A percentile compares a stretch with the other conserved stretches of the same genome.
phyloP scores from a whole-genome alignment of 2,329 filamentous ascomycete genomes.

The Fusarium falciforme region DNA sequence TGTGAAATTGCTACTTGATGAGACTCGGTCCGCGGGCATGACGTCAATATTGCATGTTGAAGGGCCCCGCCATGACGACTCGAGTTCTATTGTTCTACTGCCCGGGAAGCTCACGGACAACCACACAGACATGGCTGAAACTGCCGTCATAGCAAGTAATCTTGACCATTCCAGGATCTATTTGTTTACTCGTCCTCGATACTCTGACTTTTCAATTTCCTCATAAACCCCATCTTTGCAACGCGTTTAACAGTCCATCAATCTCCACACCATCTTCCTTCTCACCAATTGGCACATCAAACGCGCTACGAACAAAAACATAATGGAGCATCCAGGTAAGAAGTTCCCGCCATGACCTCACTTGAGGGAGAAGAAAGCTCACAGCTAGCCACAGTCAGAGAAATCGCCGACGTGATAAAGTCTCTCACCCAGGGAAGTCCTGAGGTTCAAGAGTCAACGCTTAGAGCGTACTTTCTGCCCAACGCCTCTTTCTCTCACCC shows the following conservation, averaged over 20 bases:
- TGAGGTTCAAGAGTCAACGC: conserved; percentile 70
- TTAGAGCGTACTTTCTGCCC: conserved; percentile 79
- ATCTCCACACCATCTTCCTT: neutral
- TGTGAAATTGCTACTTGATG: conserved; percentile 20
- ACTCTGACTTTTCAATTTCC: neutral
- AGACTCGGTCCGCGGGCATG: conserved; percentile 26
- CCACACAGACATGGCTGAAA: conserved; percentile 30
- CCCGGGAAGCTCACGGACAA: conserved; percentile 6
- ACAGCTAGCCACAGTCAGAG: conserved; percentile 53
- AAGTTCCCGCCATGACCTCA: neutral
- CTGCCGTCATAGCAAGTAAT: conserved; percentile 12
- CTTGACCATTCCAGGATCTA: conserved; percentile 26
- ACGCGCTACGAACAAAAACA: neutral
- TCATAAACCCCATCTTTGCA: conserved; percentile 3
- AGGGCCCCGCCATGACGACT: conserved; percentile 24
- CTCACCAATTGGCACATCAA: neutral
- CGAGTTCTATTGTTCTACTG: conserved; percentile 13
- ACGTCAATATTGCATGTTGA: conserved; percentile 43
- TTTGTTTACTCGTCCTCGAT: neutral
- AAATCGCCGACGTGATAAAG: conserved; percentile 75
- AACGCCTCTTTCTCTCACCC: conserved; percentile 82
- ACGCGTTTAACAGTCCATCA: neutral
- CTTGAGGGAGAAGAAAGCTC: neutral
- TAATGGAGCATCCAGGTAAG: conserved; percentile 57
- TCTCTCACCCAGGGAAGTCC: conserved; percentile 75